Evolutionary conservation across 176 grass and related monocot genomes (phyloP), one percentile per base, ranked within the genome.

Genomic region (Poa pratensis): DNA sequence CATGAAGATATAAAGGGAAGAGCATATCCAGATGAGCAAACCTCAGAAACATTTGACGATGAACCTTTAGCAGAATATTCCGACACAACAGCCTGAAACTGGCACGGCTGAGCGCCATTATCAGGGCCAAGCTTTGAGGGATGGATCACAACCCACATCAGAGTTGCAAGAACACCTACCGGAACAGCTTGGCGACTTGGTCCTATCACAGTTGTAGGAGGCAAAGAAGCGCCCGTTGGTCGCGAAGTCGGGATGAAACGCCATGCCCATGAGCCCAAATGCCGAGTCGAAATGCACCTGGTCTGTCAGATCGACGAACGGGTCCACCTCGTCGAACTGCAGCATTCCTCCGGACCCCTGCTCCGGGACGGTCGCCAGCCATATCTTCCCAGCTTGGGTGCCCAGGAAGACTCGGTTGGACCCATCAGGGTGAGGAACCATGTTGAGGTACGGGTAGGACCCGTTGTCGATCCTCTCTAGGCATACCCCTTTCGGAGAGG

Each of bases 181-280:
- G 5, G 80, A 39, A 65, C 69, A 94, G 81, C 69, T 92, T 85
- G 91, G 60, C 26, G 93, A 92, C 74, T 89, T 76, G 43, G 87
- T 87, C 88, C 89, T 92, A 73, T 98, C 96, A 65, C 96, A 98
- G 63, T 94, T 98, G 85, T 98, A 98, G 35, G 93, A 95, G 20
- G 94, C 96, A 34, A 98, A 94, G 91, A 98, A 95, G 22, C 96
- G 89, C 1, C 96, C 96, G 61, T 98, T 98, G 18, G 75, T 89
- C 28, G 87, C 87, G 9, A 95, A 98, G 70, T 94, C 79, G 0
- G 89, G 93, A 80, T 98, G 96, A 27, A 98, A 98, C 12, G 89
- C 89, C 80, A 98, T 85, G 46, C 96, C 91, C 93, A 98, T 92
- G 73, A 98, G 82, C n/a, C 96, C 96, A 65, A 98, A 90, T 4